Conservation (phyloP, 2,329 filamentous ascomycete genomes). For the Penicillium vulpinum region DNA sequence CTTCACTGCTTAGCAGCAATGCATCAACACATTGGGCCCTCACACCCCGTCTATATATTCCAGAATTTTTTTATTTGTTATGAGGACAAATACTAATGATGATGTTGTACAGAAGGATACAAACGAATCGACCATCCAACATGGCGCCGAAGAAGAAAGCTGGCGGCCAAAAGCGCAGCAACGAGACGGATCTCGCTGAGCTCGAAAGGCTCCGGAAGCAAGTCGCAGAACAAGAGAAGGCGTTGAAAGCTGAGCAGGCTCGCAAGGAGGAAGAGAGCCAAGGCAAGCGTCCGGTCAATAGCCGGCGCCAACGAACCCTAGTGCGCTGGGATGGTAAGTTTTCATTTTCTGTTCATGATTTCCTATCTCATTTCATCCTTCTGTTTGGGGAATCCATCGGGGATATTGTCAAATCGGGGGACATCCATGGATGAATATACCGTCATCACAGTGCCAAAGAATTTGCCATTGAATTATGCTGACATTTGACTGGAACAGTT, state of each 20-base stretch:
- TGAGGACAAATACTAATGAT: conserved; percentile 1
- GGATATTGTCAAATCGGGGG: not conserved
- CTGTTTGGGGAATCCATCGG: not conserved
- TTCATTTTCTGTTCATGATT: not conserved
- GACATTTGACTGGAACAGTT: conserved; percentile 28
- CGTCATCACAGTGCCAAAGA: not conserved
- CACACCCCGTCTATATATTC: not conserved
- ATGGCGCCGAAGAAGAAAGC: conserved; percentile 3
- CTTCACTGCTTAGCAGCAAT: not conserved
- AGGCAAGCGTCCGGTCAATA: not conserved
- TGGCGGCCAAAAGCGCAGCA: not conserved
- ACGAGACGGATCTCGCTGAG: not conserved
- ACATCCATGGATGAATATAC: not conserved
- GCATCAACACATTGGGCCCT: not conserved
- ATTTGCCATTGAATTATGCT: conserved; percentile 4
- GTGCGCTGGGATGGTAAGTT: conserved; percentile 47
- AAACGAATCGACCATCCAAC: not conserved
- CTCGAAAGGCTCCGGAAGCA: not conserved
- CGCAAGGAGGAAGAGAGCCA: not conserved
- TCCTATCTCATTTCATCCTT: not conserved
- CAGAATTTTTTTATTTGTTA: not conserved
- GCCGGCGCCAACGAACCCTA: conserved; percentile 33
- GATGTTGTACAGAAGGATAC: not conserved
- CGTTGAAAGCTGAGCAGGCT: not conserved
- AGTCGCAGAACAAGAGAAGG: not conserved